A percentile compares a stretch with the other conserved stretches of the same genome.
These are phyloP conservation scores for Mycena alexandri DNA, from an alignment of 768 basidiomycete genomes.

Conservation along the genomic window DNA sequence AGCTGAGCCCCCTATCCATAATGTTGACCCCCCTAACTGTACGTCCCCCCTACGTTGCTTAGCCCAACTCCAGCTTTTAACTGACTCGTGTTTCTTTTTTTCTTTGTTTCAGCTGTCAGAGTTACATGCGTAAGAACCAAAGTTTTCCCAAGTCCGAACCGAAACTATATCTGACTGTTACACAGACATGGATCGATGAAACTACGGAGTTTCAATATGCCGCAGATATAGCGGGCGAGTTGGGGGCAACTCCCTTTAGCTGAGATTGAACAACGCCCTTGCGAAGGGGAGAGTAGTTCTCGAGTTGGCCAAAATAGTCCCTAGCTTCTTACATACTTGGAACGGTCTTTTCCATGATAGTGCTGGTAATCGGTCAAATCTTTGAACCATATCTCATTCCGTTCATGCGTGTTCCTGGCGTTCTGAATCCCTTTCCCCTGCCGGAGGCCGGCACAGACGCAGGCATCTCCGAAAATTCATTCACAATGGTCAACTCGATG, in stretches of 20 bases:
- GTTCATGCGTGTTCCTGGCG: too few species aligned
- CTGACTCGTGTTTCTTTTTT: constrained; percentile 1
- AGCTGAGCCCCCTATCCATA: neutral
- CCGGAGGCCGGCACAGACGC: too few species aligned
- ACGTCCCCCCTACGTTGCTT: neutral
- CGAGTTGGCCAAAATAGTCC: constrained; percentile 4
- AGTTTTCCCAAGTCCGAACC: neutral
- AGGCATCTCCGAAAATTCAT: too few species aligned
- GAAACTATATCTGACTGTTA: constrained; percentile 14
- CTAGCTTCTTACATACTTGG: constrained; percentile 14
- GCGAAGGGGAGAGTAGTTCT: constrained; percentile 14
- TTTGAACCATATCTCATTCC: constrained; percentile 10
- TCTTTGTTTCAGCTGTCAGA: constrained; percentile 16
- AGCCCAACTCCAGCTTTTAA: constrained; percentile 12
- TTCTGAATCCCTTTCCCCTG: too few species aligned
- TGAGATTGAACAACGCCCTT: constrained; percentile 8
- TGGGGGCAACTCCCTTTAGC: constrained; percentile 19
- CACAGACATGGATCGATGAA: constrained; percentile 18
- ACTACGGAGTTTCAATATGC: constrained; percentile 2
- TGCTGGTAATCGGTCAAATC: neutral
- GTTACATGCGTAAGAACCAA: constrained; percentile 21
- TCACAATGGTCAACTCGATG: too few species aligned
- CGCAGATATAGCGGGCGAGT: constrained; percentile 14
- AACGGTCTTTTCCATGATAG: constrained; percentile 13
- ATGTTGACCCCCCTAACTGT: constrained; percentile 1